Conservation (phyloP, 2,329 filamentous ascomycete genomes). For the Xylaria digitata region DNA sequence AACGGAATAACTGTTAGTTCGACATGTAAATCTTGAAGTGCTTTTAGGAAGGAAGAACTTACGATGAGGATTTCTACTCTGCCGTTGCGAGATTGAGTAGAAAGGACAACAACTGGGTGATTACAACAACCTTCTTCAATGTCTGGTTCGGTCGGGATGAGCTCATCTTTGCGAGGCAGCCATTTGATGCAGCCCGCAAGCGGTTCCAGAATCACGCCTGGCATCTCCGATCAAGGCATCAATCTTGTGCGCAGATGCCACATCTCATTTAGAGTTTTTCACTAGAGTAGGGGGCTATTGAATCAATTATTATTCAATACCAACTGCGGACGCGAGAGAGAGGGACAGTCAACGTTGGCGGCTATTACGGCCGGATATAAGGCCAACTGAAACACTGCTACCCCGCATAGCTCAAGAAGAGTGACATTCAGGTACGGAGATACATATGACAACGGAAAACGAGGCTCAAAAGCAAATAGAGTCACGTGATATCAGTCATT, state of each 20-base stretch:
- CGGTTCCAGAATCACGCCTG: conserved; percentile 24
- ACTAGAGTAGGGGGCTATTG: not conserved
- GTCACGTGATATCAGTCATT: not conserved
- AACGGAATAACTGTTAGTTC: not conserved
- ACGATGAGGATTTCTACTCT: conserved; percentile 33
- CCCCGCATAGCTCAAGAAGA: not conserved
- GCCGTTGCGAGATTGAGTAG: not conserved
- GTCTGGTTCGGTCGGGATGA: not conserved
- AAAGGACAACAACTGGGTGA: conserved; percentile 32
- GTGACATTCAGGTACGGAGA: not conserved
- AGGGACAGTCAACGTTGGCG: conserved; percentile 16
- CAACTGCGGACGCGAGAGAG: not conserved
- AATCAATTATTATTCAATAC: not conserved
- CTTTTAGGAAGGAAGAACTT: not conserved
- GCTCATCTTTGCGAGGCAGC: conserved; percentile 26
- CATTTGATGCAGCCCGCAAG: conserved; percentile 37
- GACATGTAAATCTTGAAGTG: not conserved
- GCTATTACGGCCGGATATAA: conserved; percentile 20
- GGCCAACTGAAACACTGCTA: not conserved
- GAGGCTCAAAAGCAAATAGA: not conserved
- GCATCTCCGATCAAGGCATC: conserved; percentile 19
- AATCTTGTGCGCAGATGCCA: not conserved
- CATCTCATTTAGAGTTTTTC: not conserved
- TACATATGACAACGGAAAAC: not conserved
- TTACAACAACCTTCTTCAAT: conserved; percentile 34